phyloP scores from a whole-genome alignment of 202 grass and related monocot genomes.

The Carex arenaria region DNA sequence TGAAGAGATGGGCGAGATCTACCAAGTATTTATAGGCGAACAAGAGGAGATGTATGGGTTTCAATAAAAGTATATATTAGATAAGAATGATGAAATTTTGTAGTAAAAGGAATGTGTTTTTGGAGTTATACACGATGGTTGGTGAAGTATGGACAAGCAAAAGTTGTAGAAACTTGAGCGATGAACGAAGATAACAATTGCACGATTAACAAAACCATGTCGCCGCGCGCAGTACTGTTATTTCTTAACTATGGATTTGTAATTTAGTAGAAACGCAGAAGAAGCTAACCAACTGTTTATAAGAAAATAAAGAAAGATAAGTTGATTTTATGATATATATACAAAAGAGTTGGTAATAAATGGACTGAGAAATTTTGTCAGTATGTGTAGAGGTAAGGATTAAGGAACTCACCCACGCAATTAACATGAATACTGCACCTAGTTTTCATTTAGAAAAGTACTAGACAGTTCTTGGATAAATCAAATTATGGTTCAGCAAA shows the following conservation, averaged over 20 bases:
- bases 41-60: not conserved
- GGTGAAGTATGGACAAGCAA: not conserved
- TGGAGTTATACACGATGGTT: not conserved
- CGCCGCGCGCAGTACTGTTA: not conserved
- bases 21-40: constrained; percentile 2
- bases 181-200: not conserved
- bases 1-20: not conserved
- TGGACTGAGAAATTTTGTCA: not conserved
- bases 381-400: too few species aligned
- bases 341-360: not conserved
- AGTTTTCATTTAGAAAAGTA: not conserved
- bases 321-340: not conserved
- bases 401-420: not conserved
- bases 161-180: not conserved
- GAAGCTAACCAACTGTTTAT: not conserved
- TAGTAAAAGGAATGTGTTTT: not conserved
- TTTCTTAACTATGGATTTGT: not conserved
- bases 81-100: not conserved
- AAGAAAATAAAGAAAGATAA: not conserved
- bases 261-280: not conserved
- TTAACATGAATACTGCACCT: not conserved
- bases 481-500: not conserved
- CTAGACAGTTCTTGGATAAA: not conserved
- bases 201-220: not conserved
- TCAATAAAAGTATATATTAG: not conserved